Evolutionary conservation across 768 basidiomycete genomes (phyloP).

Genomic region (Serendipita vermifera): DNA sequence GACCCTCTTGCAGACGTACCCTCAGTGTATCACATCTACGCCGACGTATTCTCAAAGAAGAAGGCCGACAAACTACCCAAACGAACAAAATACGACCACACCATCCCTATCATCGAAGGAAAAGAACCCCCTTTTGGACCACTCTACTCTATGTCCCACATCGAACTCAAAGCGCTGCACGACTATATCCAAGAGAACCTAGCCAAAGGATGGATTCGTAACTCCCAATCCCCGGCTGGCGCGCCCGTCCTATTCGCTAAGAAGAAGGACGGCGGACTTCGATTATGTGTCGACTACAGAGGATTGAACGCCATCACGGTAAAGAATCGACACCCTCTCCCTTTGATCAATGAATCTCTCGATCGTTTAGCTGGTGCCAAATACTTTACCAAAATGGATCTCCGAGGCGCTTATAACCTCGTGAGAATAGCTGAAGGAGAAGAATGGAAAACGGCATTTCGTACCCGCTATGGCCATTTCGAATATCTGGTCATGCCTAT

Average conservation of each 20-base stretch:
- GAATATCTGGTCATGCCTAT: slow-evolving; percentile 34
- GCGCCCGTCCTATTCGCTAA: slow-evolving; percentile 20
- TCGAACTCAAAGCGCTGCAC: slow-evolving; percentile 14
- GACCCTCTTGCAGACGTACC: no score
- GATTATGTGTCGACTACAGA: slow-evolving; percentile 22
- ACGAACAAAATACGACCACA: slow-evolving; percentile 14
- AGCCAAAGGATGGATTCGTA: slow-evolving; percentile 15
- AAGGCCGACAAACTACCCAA: background rate
- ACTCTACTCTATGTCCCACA: slow-evolving; percentile 17
- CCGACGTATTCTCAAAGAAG: background rate
- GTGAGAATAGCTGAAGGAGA: slow-evolving; percentile 18
- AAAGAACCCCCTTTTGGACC: slow-evolving; percentile 13
- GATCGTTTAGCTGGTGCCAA: slow-evolving; percentile 14
- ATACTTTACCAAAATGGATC: slow-evolving; percentile 18
- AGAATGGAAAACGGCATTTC: slow-evolving; percentile 26
- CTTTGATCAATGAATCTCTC: slow-evolving; percentile 17
- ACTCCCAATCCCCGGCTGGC: slow-evolving; percentile 15
- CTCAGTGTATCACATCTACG: background rate
- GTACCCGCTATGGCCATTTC: slow-evolving; percentile 25
- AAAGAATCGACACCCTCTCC: slow-evolving; percentile 18
- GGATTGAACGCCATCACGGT: slow-evolving; percentile 40
- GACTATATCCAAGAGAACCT: slow-evolving; percentile 18
- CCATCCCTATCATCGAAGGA: slow-evolving; percentile 16
- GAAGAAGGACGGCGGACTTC: slow-evolving; percentile 17
- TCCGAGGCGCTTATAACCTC: slow-evolving; percentile 17